A percentile compares a stretch with the other conserved stretches of the same genome.
These are phyloP conservation scores for Ormosia emarginata DNA, from an alignment of 306 rosid species.

Conservation along the genomic window DNA sequence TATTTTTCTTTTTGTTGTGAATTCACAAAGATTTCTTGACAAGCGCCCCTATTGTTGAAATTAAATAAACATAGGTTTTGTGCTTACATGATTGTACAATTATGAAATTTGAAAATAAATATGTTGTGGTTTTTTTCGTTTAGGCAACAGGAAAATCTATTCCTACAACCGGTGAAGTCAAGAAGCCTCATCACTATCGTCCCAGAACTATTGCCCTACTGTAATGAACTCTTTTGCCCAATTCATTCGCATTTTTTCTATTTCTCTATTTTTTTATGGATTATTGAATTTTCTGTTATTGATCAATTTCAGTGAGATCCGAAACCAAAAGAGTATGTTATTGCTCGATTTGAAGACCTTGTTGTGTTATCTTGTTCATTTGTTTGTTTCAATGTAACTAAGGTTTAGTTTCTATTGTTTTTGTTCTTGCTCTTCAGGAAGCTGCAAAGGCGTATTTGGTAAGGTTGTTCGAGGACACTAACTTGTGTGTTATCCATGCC, in stretches of 20 bases:
- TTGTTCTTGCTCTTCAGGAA: constrained; percentile 61
- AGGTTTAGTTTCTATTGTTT: neutral
- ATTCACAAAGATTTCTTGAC: no score
- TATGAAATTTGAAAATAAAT: no score
- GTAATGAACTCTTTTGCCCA: neutral
- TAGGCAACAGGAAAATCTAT: constrained; percentile 82
- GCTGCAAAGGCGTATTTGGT: constrained; percentile 68
- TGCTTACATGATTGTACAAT: no score
- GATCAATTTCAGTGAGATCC: constrained; percentile 47
- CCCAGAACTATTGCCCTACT: constrained; percentile 81
- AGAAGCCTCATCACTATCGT: constrained; percentile 74
- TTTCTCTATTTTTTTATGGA: no score
- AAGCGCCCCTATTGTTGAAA: no score
- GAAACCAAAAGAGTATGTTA: constrained; percentile 80
- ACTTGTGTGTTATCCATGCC: constrained; percentile 72
- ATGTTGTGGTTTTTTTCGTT: no score
- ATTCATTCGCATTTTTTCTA: rapidly evolving
- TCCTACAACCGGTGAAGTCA: constrained; percentile 70
- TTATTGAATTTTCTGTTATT: neutral
- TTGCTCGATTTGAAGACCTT: constrained; percentile 39
- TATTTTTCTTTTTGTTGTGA: no score
- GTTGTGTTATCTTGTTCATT: neutral
- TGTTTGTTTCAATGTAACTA: neutral
- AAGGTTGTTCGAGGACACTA: constrained; percentile 75
- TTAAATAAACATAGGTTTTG: no score